phyloP scores from a whole-genome alignment of 2,329 filamentous ascomycete genomes.

The Aspergillus phoenicis region DNA sequence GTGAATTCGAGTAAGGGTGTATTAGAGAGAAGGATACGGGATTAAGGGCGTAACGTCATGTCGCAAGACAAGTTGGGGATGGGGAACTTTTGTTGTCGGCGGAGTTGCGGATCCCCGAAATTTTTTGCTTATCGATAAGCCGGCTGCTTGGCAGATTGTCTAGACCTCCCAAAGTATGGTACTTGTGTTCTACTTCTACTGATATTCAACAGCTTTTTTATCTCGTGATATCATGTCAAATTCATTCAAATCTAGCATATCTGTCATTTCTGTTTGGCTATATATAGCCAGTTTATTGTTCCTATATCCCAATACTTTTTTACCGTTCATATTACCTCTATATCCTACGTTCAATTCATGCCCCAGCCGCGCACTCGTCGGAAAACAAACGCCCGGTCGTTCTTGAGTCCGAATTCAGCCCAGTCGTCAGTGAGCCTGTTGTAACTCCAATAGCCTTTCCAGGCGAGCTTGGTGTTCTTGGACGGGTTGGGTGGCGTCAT shows the following conservation, averaged over 20 bases:
- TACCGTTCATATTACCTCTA: background rate
- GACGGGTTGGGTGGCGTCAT: constrained; percentile 45
- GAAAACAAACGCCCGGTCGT: constrained; percentile 64
- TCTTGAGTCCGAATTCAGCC: constrained; percentile 73
- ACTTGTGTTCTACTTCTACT: background rate
- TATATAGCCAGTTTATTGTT: background rate
- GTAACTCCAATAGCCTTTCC: constrained; percentile 90
- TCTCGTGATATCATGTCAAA: background rate
- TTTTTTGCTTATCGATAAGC: constrained; percentile 37
- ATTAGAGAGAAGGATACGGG: background rate
- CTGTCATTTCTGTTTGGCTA: background rate
- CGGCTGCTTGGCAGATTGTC: constrained; percentile 19
- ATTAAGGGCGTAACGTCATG: background rate
- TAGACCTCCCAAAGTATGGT: no score
- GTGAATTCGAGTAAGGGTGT: background rate
- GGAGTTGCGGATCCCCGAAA: constrained; percentile 22
- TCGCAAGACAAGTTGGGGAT: background rate
- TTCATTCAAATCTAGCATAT: background rate
- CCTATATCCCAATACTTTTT: background rate
- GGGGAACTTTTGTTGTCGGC: constrained; percentile 3
- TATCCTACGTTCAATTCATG: constrained; percentile 30
- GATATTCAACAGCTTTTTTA: background rate
- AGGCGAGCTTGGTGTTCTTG: constrained; percentile 82
- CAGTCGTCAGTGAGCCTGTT: constrained; percentile 88
- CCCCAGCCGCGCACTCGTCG: constrained; percentile 64